A percentile compares a stretch with the other conserved stretches of the same genome.
These are phyloP conservation scores for Hypericum androsaemum DNA, from an alignment of 345 rosid species.

Conservation along the genomic window DNA sequence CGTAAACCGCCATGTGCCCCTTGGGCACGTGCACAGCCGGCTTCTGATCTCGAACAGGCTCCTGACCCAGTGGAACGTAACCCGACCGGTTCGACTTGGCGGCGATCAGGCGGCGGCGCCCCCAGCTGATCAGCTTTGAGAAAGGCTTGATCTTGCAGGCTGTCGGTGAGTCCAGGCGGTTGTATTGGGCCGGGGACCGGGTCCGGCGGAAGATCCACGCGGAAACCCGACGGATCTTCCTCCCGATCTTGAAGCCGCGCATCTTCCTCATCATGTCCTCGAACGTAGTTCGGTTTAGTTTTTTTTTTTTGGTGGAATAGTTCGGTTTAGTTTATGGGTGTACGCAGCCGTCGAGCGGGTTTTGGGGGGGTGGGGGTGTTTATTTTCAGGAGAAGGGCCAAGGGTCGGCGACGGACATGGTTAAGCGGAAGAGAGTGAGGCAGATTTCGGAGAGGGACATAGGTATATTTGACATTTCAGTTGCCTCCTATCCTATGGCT, in stretches of 20 bases:
- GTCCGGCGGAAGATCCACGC: conserved; percentile 37
- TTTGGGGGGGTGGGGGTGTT: neutral
- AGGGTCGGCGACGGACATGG: conserved; percentile 44
- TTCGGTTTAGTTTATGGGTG: conserved; percentile 7
- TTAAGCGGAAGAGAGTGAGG: conserved; percentile 33
- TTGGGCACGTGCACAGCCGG: conserved; percentile 41
- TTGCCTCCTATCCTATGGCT: neutral
- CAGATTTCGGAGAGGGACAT: conserved; percentile 38
- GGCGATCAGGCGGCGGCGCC: conserved; percentile 46
- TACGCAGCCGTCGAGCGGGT: neutral
- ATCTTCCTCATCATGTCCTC: conserved; percentile 25
- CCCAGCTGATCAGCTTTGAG: conserved; percentile 47
- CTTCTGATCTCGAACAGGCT: conserved; percentile 11
- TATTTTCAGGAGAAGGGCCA: conserved; percentile 45
- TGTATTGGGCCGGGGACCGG: conserved; percentile 22
- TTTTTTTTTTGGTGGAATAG: too few relatives aligned
- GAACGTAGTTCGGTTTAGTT: too few relatives aligned
- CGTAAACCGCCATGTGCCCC: conserved; percentile 74
- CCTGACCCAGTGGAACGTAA: conserved; percentile 26
- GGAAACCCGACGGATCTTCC: conserved; percentile 38
- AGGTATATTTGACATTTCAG: conserved; percentile 34
- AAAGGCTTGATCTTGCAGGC: conserved; percentile 27
- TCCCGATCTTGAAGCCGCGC: conserved; percentile 58
- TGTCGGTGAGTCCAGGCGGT: conserved; percentile 12
- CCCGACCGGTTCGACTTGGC: conserved; percentile 32